phyloP scores from a whole-genome alignment of 129 eudicot genomes.

The Arctium minus region DNA sequence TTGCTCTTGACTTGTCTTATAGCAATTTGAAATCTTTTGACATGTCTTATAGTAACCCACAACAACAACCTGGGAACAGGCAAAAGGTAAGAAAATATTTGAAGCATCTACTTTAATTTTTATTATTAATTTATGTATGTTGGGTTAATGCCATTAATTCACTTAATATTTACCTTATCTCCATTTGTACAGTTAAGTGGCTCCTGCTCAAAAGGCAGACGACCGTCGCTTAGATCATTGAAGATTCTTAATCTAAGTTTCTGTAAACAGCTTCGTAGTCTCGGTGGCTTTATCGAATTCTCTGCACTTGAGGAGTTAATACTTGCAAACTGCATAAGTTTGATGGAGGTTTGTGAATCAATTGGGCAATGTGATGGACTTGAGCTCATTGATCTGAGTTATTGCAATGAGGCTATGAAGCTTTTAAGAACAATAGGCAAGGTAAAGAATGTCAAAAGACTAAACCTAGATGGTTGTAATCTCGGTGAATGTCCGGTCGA shows the following conservation, averaged over 20 bases:
- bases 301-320: slow-evolving; percentile 28
- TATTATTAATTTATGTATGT: too few relatives aligned
- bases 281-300: background rate
- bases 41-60: too few relatives aligned
- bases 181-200: background rate
- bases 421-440: background rate
- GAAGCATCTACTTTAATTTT: too few relatives aligned
- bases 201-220: background rate
- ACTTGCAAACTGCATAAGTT: slow-evolving; percentile 10
- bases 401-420: slow-evolving; percentile 13
- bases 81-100: too few relatives aligned
- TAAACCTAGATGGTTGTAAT: slow-evolving; percentile 28
- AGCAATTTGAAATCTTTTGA: too few relatives aligned
- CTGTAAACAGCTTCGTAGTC: slow-evolving; percentile 14
- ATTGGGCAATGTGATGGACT: slow-evolving; percentile 11
- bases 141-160: too few relatives aligned
- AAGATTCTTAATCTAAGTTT: slow-evolving; percentile 35
- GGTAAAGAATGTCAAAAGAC: slow-evolving; percentile 12
- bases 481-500: background rate
- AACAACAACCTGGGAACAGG: too few relatives aligned
- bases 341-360: slow-evolving; percentile 20
- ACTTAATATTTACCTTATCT: background rate
- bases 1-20: too few relatives aligned
- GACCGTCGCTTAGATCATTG: background rate
- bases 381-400: slow-evolving; percentile 18